phyloP scores from a whole-genome alignment of 73 alveolate genomes.

The Loxodes magnus region DNA sequence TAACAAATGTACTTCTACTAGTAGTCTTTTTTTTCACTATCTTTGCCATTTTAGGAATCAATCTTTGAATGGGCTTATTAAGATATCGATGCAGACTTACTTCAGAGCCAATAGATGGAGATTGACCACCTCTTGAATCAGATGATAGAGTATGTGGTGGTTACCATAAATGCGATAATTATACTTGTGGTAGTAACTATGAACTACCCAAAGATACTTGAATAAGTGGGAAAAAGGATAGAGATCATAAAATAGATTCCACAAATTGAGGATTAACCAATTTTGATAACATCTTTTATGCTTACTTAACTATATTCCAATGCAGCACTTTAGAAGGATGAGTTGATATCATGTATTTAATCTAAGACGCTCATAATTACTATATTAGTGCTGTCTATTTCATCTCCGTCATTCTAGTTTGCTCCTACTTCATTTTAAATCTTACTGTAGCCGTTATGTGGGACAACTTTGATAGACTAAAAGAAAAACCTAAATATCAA shows the following conservation, averaged over 20 bases:
- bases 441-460: slow-evolving; percentile 10
- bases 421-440: slow-evolving; percentile 3
- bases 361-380: neutral
- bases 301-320: slow-evolving; percentile 5
- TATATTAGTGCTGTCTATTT: neutral
- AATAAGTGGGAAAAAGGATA: no score
- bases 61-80: slow-evolving; percentile 22
- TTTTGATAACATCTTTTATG: slow-evolving; percentile 1
- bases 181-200: no score
- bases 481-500: no score
- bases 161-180: neutral
- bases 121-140: slow-evolving; percentile 13
- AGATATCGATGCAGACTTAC: slow-evolving; percentile 24
- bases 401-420: neutral
- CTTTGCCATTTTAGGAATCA: slow-evolving; percentile 79
- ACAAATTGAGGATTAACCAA: slow-evolving; percentile 3
- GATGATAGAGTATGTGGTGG: slow-evolving; percentile 16
- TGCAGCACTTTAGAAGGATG: slow-evolving; percentile 12
- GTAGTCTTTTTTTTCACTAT: slow-evolving; percentile 72
- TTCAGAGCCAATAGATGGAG: slow-evolving; percentile 15
- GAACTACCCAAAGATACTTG: no score
- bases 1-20: slow-evolving; percentile 62
- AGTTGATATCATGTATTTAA: slow-evolving; percentile 1
- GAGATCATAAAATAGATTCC: no score
- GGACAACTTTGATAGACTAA: slow-evolving; percentile 4